phyloP scores from a whole-genome alignment of 495 filamentous ascomycete species.

The Penicillium lagena region DNA sequence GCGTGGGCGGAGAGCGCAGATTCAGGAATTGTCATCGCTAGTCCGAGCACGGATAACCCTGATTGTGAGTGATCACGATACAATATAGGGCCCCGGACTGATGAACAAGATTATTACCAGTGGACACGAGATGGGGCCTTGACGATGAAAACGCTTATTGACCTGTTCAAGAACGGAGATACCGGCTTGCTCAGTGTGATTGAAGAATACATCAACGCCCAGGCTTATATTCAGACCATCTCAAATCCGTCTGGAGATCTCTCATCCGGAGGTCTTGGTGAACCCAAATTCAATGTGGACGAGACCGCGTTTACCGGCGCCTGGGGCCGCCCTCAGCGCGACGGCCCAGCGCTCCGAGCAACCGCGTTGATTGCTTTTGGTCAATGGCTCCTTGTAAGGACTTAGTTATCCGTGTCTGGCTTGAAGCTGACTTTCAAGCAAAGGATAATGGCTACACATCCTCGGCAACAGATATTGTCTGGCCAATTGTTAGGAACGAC shows the following conservation, averaged over 20 bases:
- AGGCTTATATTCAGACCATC: constrained; percentile 55
- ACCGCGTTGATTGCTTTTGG: constrained; percentile 47
- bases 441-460: constrained; percentile 23
- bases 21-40: constrained; percentile 55
- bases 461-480: constrained; percentile 33
- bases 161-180: constrained; percentile 52
- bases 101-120: constrained; percentile 42
- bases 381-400: constrained; percentile 27
- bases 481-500: constrained; percentile 61
- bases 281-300: constrained; percentile 49
- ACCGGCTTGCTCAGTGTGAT: constrained; percentile 47
- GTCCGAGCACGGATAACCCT: constrained; percentile 50
- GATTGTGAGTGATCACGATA: constrained; percentile 47
- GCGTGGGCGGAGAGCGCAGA: constrained; percentile 37
- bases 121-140: constrained; percentile 71
- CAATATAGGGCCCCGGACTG: constrained; percentile 31
- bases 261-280: constrained; percentile 38
- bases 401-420: neutral
- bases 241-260: constrained; percentile 54
- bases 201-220: constrained; percentile 47
- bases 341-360: constrained; percentile 65
- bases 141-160: constrained; percentile 53
- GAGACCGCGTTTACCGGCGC: constrained; percentile 51
- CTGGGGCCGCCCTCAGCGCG: constrained; percentile 69
- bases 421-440: neutral